Evolutionary conservation across 805 yeast species (phyloP).

Genomic region (Barnettozyma sp.): DNA sequence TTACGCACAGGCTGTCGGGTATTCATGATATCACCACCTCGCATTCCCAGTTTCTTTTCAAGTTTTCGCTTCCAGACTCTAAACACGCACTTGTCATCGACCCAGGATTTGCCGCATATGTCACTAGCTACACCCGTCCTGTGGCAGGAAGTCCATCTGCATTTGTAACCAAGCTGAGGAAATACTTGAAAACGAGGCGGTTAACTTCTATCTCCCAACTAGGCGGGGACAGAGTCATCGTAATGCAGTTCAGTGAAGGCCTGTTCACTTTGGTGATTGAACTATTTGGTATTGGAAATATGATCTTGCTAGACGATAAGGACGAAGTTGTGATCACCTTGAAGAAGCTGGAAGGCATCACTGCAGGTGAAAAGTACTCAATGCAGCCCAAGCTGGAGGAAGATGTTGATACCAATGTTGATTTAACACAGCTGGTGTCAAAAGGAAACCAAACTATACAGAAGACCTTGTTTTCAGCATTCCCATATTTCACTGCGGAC

Average conservation of each 20-base stretch:
- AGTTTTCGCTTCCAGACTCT: slow-evolving; percentile 78
- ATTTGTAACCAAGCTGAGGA: slow-evolving; percentile 79
- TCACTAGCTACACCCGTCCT: slow-evolving; percentile 75
- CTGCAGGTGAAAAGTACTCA: slow-evolving; percentile 64
- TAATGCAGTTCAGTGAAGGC: slow-evolving; percentile 81
- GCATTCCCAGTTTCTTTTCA: slow-evolving; percentile 65
- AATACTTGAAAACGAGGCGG: slow-evolving; percentile 76
- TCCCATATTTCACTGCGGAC: slow-evolving; percentile 74
- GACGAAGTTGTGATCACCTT: slow-evolving; percentile 65
- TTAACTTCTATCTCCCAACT: slow-evolving; percentile 68
- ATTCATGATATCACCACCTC: slow-evolving; percentile 56
- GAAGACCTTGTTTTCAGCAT: slow-evolving; percentile 58
- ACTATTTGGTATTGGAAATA: slow-evolving; percentile 93
- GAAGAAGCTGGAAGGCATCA: slow-evolving; percentile 57
- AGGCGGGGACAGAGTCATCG: slow-evolving; percentile 75
- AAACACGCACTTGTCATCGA: slow-evolving; percentile 72
- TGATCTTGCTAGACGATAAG: slow-evolving; percentile 69
- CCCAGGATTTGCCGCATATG: slow-evolving; percentile 76
- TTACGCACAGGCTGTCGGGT: slow-evolving; percentile 70
- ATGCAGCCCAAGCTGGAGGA: slow-evolving; percentile 2
- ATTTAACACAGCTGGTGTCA: slow-evolving; percentile 23
- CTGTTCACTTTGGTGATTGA: slow-evolving; percentile 71
- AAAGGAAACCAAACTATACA: slow-evolving; percentile 48
- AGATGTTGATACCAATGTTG: slow-evolving; percentile 1
- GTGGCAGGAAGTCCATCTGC: slow-evolving; percentile 77